A percentile compares a stretch with the other conserved stretches of the same genome.
phyloP scores from a whole-genome alignment of 2,329 filamentous ascomycete species.

The Fusarium nisikadoi region DNA sequence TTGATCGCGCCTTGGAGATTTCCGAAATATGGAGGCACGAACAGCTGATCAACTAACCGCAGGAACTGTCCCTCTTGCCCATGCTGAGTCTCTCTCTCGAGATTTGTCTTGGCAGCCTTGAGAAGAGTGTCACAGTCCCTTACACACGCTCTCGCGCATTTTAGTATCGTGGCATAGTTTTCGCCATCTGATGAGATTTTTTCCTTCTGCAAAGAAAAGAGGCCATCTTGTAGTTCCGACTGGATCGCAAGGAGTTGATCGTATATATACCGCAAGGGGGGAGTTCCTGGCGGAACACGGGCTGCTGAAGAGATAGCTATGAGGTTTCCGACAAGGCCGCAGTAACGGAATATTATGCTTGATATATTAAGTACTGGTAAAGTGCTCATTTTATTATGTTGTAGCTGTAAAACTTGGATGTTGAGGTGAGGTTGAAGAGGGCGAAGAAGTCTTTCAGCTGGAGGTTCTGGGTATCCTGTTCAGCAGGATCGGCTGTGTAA shows the following conservation, averaged over 20 bases:
- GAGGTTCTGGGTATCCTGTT: not conserved
- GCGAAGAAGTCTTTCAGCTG: not conserved
- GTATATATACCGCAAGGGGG: not conserved
- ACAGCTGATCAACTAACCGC: not conserved
- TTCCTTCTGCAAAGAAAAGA: not conserved
- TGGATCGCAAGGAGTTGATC: not conserved
- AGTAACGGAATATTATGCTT: not conserved
- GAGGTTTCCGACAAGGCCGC: not conserved
- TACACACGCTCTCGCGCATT: not conserved
- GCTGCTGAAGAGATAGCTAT: not conserved
- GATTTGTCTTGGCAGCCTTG: not conserved
- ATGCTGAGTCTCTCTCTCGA: not conserved
- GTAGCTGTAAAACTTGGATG: not conserved
- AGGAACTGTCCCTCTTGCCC: not conserved
- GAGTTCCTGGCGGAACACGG: not conserved
- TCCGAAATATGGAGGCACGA: not conserved
- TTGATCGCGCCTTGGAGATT: not conserved
- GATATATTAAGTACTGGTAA: not conserved
- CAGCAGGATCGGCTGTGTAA: not conserved
- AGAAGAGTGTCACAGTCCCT: not conserved
- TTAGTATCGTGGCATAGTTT: not conserved
- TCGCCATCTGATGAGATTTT: rapidly evolving
- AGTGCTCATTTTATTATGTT: not conserved
- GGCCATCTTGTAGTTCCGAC: not conserved
- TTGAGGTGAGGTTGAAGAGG: not conserved